These are phyloP conservation scores for Quercus variabilis DNA, from an alignment of 306 rosid genomes.

Conservation along the genomic window DNA sequence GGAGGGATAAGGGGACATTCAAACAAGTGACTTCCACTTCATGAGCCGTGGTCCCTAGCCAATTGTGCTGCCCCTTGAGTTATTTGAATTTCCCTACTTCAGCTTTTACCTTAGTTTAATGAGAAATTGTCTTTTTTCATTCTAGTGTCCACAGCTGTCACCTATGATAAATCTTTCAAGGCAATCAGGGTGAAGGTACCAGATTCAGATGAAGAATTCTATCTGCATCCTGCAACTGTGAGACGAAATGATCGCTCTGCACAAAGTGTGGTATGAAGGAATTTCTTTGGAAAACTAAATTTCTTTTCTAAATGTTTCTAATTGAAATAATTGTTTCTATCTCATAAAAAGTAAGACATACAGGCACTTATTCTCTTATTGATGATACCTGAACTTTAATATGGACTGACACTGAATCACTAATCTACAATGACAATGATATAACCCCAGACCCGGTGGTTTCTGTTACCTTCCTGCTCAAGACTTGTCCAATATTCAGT, in stretches of 20 bases:
- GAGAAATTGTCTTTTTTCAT: conserved; percentile 9
- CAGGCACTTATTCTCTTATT: not conserved
- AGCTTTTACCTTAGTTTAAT: conserved; percentile 12
- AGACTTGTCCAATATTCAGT: not conserved
- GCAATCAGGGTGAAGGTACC: conserved; percentile 95
- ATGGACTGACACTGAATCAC: not conserved
- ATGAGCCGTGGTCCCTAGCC: too few relatives aligned
- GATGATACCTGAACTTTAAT: not conserved
- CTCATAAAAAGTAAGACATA: not conserved
- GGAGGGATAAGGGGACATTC: too few relatives aligned
- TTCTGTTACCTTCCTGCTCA: not conserved
- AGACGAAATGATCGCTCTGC: conserved; percentile 97
- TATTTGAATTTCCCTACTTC: not conserved
- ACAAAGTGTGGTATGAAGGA: conserved; percentile 83
- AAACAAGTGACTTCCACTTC: too few relatives aligned
- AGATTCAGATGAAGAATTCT: conserved; percentile 82
- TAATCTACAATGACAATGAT: not conserved
- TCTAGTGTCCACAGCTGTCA: conserved; percentile 89
- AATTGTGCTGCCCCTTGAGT: too few relatives aligned
- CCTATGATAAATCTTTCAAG: conserved; percentile 77
- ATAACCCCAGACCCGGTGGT: not conserved
- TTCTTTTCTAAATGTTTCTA: not conserved
- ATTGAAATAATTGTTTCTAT: not conserved
- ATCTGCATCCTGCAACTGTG: conserved; percentile 95
- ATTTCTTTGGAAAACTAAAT: conserved; percentile 1